A percentile compares a stretch with the other conserved stretches of the same genome.
phyloP scores from a whole-genome alignment of 148 eudicot genomes.

The Silene uniflora region DNA sequence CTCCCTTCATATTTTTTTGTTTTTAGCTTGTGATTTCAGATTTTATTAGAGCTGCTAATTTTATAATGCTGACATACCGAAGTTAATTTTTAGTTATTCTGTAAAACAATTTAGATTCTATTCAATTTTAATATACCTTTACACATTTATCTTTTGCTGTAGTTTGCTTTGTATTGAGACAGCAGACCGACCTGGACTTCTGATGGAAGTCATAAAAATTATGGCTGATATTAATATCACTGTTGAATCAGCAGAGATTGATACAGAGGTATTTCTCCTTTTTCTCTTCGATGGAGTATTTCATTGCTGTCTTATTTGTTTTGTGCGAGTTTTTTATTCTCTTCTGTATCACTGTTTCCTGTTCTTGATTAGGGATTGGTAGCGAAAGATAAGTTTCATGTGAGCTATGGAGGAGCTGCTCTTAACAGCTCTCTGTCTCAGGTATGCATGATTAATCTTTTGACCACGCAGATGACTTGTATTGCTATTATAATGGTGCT shows the following conservation, averaged over 20 bases:
- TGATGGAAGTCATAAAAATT: conserved; percentile 75
- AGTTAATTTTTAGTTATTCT: background rate
- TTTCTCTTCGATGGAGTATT: conserved; percentile 1
- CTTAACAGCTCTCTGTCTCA: conserved; percentile 70
- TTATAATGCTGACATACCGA: background rate
- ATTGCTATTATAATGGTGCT: background rate
- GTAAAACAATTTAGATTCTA: conserved; percentile 5
- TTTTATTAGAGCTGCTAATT: background rate
- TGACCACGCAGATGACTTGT: background rate
- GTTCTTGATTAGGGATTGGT: conserved; percentile 68
- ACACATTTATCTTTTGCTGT: conserved; percentile 21
- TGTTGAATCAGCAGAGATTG: conserved; percentile 95
- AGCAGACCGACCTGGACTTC: conserved; percentile 85
- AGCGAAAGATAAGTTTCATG: conserved; percentile 92
- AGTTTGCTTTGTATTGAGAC: conserved; percentile 92
- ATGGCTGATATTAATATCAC: conserved; percentile 68
- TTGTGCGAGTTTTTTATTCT: background rate
- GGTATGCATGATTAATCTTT: conserved; percentile 36
- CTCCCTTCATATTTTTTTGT: background rate
- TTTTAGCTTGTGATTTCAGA: background rate
- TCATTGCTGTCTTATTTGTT: background rate
- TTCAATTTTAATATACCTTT: background rate
- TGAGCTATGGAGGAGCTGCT: conserved; percentile 86
- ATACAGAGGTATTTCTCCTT: conserved; percentile 61
- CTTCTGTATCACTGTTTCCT: background rate